These are phyloP conservation scores for Bruguiera gymnorhiza DNA, from an alignment of 345 rosid genomes.

Conservation along the genomic window DNA sequence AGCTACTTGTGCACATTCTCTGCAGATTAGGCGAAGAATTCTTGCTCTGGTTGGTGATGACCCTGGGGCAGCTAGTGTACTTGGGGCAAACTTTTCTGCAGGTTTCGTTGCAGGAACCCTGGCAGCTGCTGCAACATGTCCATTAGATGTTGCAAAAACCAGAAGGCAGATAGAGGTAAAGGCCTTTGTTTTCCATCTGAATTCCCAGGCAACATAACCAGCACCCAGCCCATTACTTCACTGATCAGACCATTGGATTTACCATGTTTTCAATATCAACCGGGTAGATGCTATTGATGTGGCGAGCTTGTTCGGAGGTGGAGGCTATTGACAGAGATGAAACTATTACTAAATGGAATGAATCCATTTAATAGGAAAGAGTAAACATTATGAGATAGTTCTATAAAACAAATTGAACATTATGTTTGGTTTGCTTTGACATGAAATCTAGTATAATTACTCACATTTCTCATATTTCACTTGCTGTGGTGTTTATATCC, in stretches of 20 bases:
- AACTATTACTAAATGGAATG: no score
- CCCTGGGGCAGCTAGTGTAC: conserved; percentile 43
- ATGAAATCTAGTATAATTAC: not conserved
- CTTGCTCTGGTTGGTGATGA: conserved; percentile 62
- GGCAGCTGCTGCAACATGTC: conserved; percentile 88
- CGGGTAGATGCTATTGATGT: no score
- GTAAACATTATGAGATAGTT: no score
- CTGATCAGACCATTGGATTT: no score
- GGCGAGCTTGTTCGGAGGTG: no score
- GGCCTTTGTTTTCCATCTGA: not conserved
- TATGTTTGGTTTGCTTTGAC: no score
- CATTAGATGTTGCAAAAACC: conserved; percentile 92
- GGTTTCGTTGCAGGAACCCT: conserved; percentile 86
- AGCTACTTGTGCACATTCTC: not conserved
- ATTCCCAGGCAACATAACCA: not conserved
- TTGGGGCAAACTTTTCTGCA: conserved; percentile 89
- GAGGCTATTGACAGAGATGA: no score
- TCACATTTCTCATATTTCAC: not conserved
- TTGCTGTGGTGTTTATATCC: not conserved
- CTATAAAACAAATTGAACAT: no score
- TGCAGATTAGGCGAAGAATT: conserved; percentile 64
- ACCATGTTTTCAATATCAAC: no score
- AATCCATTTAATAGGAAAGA: no score
- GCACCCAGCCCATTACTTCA: no score
- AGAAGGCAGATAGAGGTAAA: conserved; percentile 93